Conservation (phyloP, 352 stramenopile species). For the Phytophthora idaei region DNA sequence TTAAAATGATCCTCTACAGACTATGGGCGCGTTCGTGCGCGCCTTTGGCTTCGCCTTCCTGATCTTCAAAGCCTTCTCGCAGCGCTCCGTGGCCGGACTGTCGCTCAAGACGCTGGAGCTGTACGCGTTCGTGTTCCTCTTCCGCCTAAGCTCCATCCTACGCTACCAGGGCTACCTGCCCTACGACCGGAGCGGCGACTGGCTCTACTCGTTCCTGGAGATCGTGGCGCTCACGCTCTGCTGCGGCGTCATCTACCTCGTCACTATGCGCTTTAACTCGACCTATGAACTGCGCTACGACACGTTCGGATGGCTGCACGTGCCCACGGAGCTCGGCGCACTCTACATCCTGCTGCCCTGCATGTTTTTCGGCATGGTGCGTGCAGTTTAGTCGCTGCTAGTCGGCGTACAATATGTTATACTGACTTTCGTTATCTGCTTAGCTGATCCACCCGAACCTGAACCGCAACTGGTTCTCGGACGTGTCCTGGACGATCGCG, state of each 20-base stretch:
- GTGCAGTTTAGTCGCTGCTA: slow-evolving; percentile 6
- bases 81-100: slow-evolving; percentile 90
- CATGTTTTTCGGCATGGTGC: slow-evolving; percentile 88
- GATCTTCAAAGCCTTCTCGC: slow-evolving; percentile 95
- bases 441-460: slow-evolving; percentile 95
- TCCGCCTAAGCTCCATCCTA: slow-evolving; percentile 96
- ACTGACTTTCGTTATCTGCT: background rate
- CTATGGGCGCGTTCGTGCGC: slow-evolving; percentile 89
- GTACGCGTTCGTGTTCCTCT: slow-evolving; percentile 97
- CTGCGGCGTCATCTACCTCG: slow-evolving; percentile 89
- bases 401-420: background rate
- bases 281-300: slow-evolving; percentile 97
- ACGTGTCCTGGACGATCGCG: slow-evolving; percentile 97
- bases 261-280: slow-evolving; percentile 93
- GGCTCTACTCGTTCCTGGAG: slow-evolving; percentile 98
- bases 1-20: slow-evolving; percentile 46
- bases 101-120: slow-evolving; percentile 98
- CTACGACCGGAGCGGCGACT: slow-evolving; percentile 96
- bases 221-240: slow-evolving; percentile 91
- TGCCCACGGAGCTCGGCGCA: slow-evolving; percentile 82
- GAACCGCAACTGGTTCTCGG: slow-evolving; percentile 97
- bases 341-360: slow-evolving; percentile 89
- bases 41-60: slow-evolving; percentile 93
- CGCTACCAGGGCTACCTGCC: slow-evolving; percentile 97
- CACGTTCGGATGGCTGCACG: slow-evolving; percentile 93